A percentile compares a stretch with the other conserved stretches of the same genome.
Evolutionary conservation across 495 filamentous ascomycete genomes (phyloP).

Genomic region (Penicillium turbatum): DNA sequence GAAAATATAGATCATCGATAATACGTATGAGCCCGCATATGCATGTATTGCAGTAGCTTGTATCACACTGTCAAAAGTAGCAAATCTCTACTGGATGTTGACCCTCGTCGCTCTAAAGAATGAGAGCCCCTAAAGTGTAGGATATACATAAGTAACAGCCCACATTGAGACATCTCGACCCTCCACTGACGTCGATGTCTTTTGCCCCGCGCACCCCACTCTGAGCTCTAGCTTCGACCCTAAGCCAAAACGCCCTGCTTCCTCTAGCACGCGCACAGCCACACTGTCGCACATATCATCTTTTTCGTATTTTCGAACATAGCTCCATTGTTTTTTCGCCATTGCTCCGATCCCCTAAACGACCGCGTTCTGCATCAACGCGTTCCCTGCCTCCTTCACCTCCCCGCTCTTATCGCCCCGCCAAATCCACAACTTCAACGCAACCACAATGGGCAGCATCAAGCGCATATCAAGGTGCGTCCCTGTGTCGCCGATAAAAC

Average conservation of each 20-base stretch:
- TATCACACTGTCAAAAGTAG: too few species aligned
- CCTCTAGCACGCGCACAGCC: too few species aligned
- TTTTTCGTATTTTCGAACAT: background rate
- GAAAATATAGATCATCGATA: constrained; percentile 2
- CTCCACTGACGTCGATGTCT: constrained; percentile 33
- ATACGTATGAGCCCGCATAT: too few species aligned
- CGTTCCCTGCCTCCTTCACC: constrained; percentile 6
- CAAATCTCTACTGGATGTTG: too few species aligned
- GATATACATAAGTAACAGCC: too few species aligned
- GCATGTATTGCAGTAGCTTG: background rate
- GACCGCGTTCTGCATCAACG: background rate
- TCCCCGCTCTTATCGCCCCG: constrained; percentile 17
- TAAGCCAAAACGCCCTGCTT: constrained; percentile 17
- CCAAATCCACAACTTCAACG: constrained; percentile 6
- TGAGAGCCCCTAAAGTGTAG: too few species aligned
- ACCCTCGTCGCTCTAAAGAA: too few species aligned
- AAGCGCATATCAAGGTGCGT: constrained; percentile 59
- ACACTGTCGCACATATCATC: constrained; percentile 17
- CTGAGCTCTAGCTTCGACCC: constrained; percentile 17
- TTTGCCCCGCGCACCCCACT: constrained; percentile 23
- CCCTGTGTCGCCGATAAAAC: background rate
- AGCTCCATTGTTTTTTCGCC: constrained; percentile 20
- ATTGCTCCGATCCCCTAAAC: background rate
- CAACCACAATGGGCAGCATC: constrained; percentile 43
- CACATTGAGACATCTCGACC: background rate